Evolutionary conservation across 495 filamentous ascomycete species (phyloP).

Genomic region (Aspergillus bridgeri): DNA sequence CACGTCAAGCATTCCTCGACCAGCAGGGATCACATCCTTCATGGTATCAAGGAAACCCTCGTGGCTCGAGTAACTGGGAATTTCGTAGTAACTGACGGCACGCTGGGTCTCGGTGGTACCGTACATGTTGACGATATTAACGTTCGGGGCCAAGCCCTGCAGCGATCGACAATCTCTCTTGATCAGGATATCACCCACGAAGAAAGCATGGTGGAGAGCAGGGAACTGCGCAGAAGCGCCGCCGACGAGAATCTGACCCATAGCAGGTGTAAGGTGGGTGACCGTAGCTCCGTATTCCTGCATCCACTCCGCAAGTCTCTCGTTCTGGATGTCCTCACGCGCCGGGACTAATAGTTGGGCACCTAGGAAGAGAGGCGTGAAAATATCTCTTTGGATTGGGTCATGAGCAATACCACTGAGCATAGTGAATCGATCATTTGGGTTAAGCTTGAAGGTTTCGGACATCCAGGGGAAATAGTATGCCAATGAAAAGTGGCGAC

Average conservation of each 20-base stretch:
- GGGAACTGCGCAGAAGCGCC: slow-evolving; percentile 77
- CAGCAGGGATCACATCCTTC: slow-evolving; percentile 79
- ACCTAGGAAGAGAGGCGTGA: slow-evolving; percentile 87
- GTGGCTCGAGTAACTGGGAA: slow-evolving; percentile 66
- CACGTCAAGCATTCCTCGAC: slow-evolving; percentile 88
- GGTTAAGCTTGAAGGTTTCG: slow-evolving; percentile 68
- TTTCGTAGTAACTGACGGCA: slow-evolving; percentile 82
- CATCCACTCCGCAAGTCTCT: slow-evolving; percentile 92
- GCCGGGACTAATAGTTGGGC: slow-evolving; percentile 79
- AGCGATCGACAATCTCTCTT: slow-evolving; percentile 81
- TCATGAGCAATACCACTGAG: slow-evolving; percentile 83
- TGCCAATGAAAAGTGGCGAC: slow-evolving; percentile 81
- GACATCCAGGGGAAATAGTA: slow-evolving; percentile 96
- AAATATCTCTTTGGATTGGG: slow-evolving; percentile 89
- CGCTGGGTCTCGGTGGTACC: slow-evolving; percentile 89
- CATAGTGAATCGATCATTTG: slow-evolving; percentile 79
- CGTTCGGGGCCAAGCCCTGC: slow-evolving; percentile 73
- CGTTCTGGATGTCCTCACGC: slow-evolving; percentile 82
- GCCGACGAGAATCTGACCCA: slow-evolving; percentile 94
- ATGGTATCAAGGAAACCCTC: slow-evolving; percentile 66
- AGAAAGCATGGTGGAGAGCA: slow-evolving; percentile 76
- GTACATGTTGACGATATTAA: slow-evolving; percentile 85
- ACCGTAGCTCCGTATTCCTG: slow-evolving; percentile 71
- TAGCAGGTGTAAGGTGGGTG: slow-evolving; percentile 87
- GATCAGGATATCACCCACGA: slow-evolving; percentile 89